phyloP scores from a whole-genome alignment of 1,139 yeast species.

The Sporopachydermia cereana region DNA sequence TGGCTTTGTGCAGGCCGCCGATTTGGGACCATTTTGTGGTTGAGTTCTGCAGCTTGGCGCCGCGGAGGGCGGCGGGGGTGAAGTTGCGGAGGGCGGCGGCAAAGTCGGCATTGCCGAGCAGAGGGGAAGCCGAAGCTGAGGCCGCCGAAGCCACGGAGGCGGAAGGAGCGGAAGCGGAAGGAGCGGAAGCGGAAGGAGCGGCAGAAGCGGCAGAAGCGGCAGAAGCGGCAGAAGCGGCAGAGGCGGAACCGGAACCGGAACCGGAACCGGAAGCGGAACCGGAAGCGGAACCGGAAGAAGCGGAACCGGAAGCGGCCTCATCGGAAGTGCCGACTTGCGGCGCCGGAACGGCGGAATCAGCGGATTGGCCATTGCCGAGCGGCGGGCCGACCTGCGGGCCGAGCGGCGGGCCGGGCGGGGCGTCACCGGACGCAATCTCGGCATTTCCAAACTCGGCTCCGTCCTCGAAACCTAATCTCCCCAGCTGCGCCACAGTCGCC shows the following conservation, averaged over 20 bases:
- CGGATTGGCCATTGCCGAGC: not conserved
- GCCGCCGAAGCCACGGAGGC: too few species aligned
- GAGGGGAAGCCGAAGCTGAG: too few species aligned
- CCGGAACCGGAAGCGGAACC: too few species aligned
- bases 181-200: too few species aligned
- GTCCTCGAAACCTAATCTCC: not conserved
- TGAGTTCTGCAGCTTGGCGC: slow-evolving; percentile 76
- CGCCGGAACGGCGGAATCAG: too few species aligned
- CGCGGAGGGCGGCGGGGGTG: slow-evolving; percentile 74
- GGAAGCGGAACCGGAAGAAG: not conserved
- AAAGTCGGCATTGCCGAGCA: too few species aligned
- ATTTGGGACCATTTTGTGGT: slow-evolving; percentile 74
- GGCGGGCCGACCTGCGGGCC: not conserved
- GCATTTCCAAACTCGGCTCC: not conserved
- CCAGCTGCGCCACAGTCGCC: slow-evolving; percentile 33
- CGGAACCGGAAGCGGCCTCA: not conserved
- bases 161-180: too few species aligned
- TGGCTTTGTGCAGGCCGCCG: slow-evolving; percentile 78
- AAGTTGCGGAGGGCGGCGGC: slow-evolving; percentile 51
- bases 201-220: too few species aligned
- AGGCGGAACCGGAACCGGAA: too few species aligned
- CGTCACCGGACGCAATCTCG: not conserved
- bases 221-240: too few species aligned
- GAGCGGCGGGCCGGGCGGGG: not conserved
- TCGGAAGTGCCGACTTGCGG: slow-evolving; percentile 14